phyloP scores from a whole-genome alignment of 371 early-diverging fungal genomes.

The Dinochytrium kinnereticum region DNA sequence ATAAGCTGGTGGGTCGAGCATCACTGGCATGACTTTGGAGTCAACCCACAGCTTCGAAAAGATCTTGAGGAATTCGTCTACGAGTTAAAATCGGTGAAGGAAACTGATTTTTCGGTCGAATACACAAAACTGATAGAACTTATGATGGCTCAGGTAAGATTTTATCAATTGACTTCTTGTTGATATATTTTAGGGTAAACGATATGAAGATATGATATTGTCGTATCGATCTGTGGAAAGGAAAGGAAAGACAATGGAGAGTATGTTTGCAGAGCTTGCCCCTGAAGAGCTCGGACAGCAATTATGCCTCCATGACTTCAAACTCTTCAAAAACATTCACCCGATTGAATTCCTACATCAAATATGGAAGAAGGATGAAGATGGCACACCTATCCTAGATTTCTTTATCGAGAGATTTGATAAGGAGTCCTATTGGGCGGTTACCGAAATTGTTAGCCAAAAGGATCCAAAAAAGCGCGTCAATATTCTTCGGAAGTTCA shows the following conservation, averaged over 20 bases:
- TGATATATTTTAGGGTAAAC: slow-evolving; percentile 16
- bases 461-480: slow-evolving; percentile 55
- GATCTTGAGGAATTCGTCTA: slow-evolving; percentile 52
- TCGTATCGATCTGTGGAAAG: slow-evolving; percentile 49
- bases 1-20: slow-evolving; percentile 54
- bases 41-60: slow-evolving; percentile 41
- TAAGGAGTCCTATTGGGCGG: slow-evolving; percentile 63
- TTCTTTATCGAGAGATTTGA: slow-evolving; percentile 61
- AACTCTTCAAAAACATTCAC: slow-evolving; percentile 59
- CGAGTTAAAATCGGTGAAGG: slow-evolving; percentile 31
- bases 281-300: slow-evolving; percentile 54
- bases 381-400: slow-evolving; percentile 49
- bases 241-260: slow-evolving; percentile 49
- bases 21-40: slow-evolving; percentile 64
- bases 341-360: slow-evolving; percentile 61
- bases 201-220: slow-evolving; percentile 48
- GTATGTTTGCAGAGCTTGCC: slow-evolving; percentile 49
- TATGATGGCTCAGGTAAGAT: slow-evolving; percentile 35
- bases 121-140: slow-evolving; percentile 17
- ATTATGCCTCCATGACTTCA: slow-evolving; percentile 57
- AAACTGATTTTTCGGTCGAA: slow-evolving; percentile 27
- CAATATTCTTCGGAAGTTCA: slow-evolving; percentile 48
- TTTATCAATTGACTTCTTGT: neutral
- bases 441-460: slow-evolving; percentile 54
- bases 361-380: slow-evolving; percentile 55